Evolutionary conservation across 106 monocot genomes (phyloP).

Genomic region (Platanthera guangdongensis): DNA sequence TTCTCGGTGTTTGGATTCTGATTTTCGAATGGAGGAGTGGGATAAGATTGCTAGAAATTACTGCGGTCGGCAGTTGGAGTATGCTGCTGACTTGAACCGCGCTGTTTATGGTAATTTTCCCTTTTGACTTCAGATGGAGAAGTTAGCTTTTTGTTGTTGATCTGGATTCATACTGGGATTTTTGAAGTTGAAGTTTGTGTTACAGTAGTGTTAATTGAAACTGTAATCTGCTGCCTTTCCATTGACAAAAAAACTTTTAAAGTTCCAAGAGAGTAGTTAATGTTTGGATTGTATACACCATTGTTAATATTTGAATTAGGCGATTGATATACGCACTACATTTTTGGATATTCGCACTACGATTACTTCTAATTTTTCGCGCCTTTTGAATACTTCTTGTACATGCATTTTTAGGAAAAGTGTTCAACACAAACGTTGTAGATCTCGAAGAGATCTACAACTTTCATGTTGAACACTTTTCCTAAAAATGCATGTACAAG

Average conservation of each 20-base stretch:
- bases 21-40: conserved; percentile 9
- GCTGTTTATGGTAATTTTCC: conserved; percentile 11
- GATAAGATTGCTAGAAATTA: conserved; percentile 1
- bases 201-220: background rate
- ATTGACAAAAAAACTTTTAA: background rate
- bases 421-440: too few relatives aligned
- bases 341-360: too few relatives aligned
- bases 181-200: background rate
- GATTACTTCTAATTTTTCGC: too few relatives aligned
- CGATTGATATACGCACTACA: too few relatives aligned
- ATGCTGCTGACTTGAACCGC: background rate
- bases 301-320: conserved; percentile 1
- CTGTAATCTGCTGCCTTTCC: background rate
- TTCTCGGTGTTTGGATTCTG: conserved; percentile 10
- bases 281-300: background rate
- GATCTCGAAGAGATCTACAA: too few relatives aligned
- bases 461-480: too few relatives aligned
- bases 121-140: background rate
- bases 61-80: conserved; percentile 7
- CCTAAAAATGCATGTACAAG: too few relatives aligned
- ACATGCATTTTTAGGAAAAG: too few relatives aligned
- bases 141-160: background rate
- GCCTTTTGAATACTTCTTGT: too few relatives aligned
- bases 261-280: background rate
- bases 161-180: background rate